phyloP scores from a whole-genome alignment of 306 rosid genomes.

The Betula pendula region DNA sequence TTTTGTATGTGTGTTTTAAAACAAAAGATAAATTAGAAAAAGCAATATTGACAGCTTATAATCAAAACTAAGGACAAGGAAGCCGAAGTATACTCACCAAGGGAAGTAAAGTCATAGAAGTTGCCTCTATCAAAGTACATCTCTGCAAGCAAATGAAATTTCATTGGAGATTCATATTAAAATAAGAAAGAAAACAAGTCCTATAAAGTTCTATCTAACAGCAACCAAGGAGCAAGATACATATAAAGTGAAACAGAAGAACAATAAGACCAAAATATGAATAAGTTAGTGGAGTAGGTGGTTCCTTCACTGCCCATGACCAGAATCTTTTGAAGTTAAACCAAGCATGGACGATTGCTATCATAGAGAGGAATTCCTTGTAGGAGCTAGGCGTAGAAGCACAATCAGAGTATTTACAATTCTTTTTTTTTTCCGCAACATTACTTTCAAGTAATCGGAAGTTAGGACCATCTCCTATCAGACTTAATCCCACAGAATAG shows the following conservation, averaged over 20 bases:
- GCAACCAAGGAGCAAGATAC: neutral
- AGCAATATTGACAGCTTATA: constrained; percentile 8
- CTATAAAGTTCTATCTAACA: neutral
- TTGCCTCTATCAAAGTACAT: constrained; percentile 97
- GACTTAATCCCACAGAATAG: too few relatives aligned
- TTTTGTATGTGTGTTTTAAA: neutral
- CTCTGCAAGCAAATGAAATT: constrained; percentile 59
- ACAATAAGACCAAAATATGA: neutral
- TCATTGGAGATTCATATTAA: constrained; percentile 13
- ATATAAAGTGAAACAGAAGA: neutral
- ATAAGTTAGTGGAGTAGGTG: neutral
- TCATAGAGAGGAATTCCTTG: too few relatives aligned
- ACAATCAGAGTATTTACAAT: too few relatives aligned
- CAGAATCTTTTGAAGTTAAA: neutral
- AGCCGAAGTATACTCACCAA: constrained; percentile 60
- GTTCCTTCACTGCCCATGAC: neutral
- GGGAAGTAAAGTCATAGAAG: constrained; percentile 96
- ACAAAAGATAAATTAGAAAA: constrained; percentile 19
- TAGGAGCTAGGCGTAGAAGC: too few relatives aligned
- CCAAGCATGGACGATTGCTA: neutral
- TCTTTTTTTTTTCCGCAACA: too few relatives aligned
- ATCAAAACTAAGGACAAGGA: constrained; percentile 13
- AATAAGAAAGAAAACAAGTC: neutral
- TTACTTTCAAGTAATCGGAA: too few relatives aligned
- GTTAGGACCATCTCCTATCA: too few relatives aligned